These are phyloP conservation scores for Torulaspora indica DNA, from an alignment of 805 yeast genomes.

Conservation along the genomic window DNA sequence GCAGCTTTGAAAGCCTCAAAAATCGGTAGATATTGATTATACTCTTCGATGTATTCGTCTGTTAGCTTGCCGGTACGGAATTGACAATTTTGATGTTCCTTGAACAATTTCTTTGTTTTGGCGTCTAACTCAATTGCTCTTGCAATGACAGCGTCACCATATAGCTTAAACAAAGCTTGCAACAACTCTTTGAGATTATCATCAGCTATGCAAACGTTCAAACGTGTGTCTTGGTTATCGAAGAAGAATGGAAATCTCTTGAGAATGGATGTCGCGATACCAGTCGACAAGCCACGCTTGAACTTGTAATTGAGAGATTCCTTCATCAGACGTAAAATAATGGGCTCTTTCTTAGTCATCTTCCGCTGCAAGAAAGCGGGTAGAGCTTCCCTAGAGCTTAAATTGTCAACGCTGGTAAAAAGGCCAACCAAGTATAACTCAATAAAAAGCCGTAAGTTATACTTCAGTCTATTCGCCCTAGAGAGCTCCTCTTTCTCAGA, in stretches of 20 bases:
- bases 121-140: conserved; percentile 37
- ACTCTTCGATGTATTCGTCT: conserved; percentile 39
- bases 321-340: conserved; percentile 42
- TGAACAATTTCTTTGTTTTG: conserved; percentile 36
- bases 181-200: conserved; percentile 29
- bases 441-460: conserved; percentile 46
- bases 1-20: conserved; percentile 44
- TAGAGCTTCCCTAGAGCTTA: conserved; percentile 37
- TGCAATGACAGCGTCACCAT: conserved; percentile 41
- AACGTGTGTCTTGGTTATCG: conserved; percentile 27
- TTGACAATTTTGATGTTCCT: conserved; percentile 48
- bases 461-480: conserved; percentile 42
- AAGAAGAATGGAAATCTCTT: conserved; percentile 43
- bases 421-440: conserved; percentile 59
- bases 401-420: conserved; percentile 44
- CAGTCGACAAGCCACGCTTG: conserved; percentile 34
- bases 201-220: conserved; percentile 30
- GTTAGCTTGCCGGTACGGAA: conserved; percentile 60
- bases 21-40: conserved; percentile 34
- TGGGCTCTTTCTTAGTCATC: conserved; percentile 36
- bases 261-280: conserved; percentile 45
- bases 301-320: conserved; percentile 44
- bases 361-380: conserved; percentile 43
- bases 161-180: conserved; percentile 40
- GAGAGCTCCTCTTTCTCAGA: conserved; percentile 44